Conservation (phyloP, 1,284 basidiomycete genomes). For the Cryptococcus deneoformans region DNA sequence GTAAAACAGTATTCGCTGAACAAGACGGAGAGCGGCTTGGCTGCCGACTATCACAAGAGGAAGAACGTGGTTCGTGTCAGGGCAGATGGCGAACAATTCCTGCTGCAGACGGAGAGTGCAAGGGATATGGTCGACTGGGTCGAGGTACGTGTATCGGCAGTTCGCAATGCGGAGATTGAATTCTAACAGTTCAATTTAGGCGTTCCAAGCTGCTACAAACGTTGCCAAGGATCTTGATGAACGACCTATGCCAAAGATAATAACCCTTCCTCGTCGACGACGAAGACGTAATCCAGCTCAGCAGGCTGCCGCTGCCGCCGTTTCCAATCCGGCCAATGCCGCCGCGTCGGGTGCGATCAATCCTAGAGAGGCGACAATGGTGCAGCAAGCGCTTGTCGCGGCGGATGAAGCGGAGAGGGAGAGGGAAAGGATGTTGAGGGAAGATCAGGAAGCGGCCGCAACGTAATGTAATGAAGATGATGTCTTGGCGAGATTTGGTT, state of each 20-base stretch:
- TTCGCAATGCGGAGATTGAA: background rate
- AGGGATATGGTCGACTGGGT: conserved; percentile 91
- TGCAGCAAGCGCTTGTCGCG: conserved; percentile 12
- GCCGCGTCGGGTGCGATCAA: background rate
- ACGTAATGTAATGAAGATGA: background rate
- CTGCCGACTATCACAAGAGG: conserved; percentile 91
- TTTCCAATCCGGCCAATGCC: conserved; percentile 4
- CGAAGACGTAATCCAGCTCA: conserved; percentile 27
- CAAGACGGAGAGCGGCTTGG: conserved; percentile 85
- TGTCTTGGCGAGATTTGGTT: background rate
- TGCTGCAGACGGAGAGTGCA: conserved; percentile 85
- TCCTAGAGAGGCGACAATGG: conserved; percentile 3
- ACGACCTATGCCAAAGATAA: conserved; percentile 79
- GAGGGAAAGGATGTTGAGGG: conserved; percentile 47
- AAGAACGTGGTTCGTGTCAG: conserved; percentile 93
- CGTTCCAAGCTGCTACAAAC: conserved; percentile 90
- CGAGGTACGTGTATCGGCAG: conserved; percentile 62
- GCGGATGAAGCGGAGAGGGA: conserved; percentile 34
- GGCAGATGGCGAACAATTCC: conserved; percentile 93
- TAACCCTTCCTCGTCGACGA: conserved; percentile 53
- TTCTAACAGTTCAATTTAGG: conserved; percentile 51
- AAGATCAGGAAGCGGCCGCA: conserved; percentile 40
- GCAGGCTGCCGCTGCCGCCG: conserved; percentile 1
- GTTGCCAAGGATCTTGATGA: conserved; percentile 88
- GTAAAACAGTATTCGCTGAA: conserved; percentile 76